A percentile compares a stretch with the other conserved stretches of the same genome.
These are phyloP conservation scores for Tetrahymena borealis DNA, from an alignment of 73 alveolate genomes.

Conservation along the genomic window DNA sequence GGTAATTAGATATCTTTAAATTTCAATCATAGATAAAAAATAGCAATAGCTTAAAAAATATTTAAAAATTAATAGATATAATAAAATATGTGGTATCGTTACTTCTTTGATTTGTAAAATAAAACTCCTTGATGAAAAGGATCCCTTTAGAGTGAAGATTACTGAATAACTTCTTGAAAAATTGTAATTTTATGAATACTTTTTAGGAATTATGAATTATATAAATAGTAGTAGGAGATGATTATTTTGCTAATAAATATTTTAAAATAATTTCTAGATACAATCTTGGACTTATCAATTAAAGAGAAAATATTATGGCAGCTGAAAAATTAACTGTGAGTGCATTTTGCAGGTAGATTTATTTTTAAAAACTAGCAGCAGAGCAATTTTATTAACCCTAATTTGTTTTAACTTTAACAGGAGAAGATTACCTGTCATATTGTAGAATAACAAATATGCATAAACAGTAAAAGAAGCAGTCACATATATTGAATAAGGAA, in stretches of 20 bases:
- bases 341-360: constrained; percentile 60
- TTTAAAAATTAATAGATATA: constrained; percentile 51
- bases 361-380: neutral
- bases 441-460: constrained; percentile 85
- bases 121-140: constrained; percentile 78
- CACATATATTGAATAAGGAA: constrained; percentile 59
- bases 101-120: constrained; percentile 81
- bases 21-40: too few species aligned
- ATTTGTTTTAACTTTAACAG: constrained; percentile 43
- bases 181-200: constrained; percentile 60
- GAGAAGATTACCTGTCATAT: constrained; percentile 95
- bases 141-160: constrained; percentile 87
- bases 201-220: too few species aligned
- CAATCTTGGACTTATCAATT: constrained; percentile 81
- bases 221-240: too few species aligned
- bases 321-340: constrained; percentile 90
- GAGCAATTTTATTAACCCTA: neutral
- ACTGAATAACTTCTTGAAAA: constrained; percentile 90
- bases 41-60: neutral
- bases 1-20: too few species aligned
- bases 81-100: constrained; percentile 86
- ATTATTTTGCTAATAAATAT: too few species aligned
- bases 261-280: neutral
- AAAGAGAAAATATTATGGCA: constrained; percentile 60
- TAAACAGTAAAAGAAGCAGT: constrained; percentile 86